Percentiles rank a stretch among this genome's conserved stretches.
These are phyloP conservation scores for Boletus calvinii DNA, from an alignment of 1,284 basidiomycete genomes.

Conservation along the genomic window DNA sequence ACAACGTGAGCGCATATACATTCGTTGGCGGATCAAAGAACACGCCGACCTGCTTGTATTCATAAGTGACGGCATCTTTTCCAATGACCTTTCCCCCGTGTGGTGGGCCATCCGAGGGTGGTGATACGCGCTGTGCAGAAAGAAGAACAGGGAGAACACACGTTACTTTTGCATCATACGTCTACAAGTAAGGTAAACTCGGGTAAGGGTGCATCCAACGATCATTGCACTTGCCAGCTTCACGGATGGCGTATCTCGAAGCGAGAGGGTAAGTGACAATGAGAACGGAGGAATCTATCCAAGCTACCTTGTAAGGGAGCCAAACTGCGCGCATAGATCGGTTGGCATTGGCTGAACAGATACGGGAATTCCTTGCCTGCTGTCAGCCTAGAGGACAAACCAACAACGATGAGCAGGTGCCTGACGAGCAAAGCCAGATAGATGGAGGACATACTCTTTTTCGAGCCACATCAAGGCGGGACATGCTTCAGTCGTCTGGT, in stretches of 20 bases:
- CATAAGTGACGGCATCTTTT: slow-evolving; percentile 64
- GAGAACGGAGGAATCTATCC: background rate
- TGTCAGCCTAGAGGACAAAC: slow-evolving; percentile 64
- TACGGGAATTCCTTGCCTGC: slow-evolving; percentile 87
- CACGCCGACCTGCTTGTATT: slow-evolving; percentile 62
- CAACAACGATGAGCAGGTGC: background rate
- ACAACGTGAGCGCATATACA: background rate
- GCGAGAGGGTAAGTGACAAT: background rate
- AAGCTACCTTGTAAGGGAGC: slow-evolving; percentile 75
- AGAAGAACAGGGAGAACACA: slow-evolving; percentile 83
- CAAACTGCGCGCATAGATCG: slow-evolving; percentile 83
- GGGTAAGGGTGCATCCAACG: background rate
- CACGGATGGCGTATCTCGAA: slow-evolving; percentile 62
- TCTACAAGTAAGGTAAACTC: slow-evolving; percentile 41
- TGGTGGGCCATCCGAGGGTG: slow-evolving; percentile 64
- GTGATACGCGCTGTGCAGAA: slow-evolving; percentile 77
- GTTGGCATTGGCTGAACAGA: slow-evolving; percentile 94
- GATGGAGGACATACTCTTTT: slow-evolving; percentile 58
- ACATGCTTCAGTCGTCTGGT: slow-evolving; percentile 80
- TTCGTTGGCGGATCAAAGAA: background rate
- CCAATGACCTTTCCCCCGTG: slow-evolving; percentile 74
- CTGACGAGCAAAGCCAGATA: background rate
- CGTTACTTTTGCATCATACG: slow-evolving; percentile 73
- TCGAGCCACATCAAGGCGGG: slow-evolving; percentile 92
- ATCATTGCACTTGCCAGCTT: slow-evolving; percentile 54